Conservation (phyloP, 129 eudicot genomes). For the Mikania micrantha region DNA sequence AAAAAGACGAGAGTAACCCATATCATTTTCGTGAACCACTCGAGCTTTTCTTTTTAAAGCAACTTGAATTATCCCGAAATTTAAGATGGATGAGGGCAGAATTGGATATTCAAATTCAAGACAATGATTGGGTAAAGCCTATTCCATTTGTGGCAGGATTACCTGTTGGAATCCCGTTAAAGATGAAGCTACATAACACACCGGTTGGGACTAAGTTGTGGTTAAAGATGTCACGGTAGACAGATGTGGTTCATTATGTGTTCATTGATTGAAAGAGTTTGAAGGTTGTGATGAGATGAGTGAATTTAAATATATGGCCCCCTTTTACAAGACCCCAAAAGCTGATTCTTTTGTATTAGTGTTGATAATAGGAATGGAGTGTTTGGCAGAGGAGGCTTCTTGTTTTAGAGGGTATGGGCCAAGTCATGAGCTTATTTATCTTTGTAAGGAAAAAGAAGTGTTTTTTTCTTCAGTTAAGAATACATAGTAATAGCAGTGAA, state of each 20-base stretch:
- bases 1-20: conserved; percentile 12
- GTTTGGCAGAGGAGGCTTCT: conserved; percentile 32
- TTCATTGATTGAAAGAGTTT: conserved; percentile 42
- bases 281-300: conserved; percentile 35
- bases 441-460: conserved; percentile 54
- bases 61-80: conserved; percentile 23
- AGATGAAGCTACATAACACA: conserved; percentile 46
- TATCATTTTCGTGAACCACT: conserved; percentile 33
- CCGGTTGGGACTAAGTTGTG: conserved; percentile 44
- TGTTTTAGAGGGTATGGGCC: conserved; percentile 35
- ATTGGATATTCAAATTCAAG: conserved; percentile 32
- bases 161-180: conserved; percentile 65
- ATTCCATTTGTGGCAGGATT: conserved; percentile 59
- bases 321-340: conserved; percentile 57
- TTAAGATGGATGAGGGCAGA: conserved; percentile 44
- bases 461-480: conserved; percentile 24
- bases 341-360: conserved; percentile 38
- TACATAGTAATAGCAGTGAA: neutral
- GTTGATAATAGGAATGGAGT: conserved; percentile 58
- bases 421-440: conserved; percentile 39
- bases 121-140: conserved; percentile 46
- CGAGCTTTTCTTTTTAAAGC: conserved; percentile 41
- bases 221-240: conserved; percentile 32
- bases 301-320: conserved; percentile 44
- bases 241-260: conserved; percentile 35